Evolutionary conservation across 352 stramenopile genomes (phyloP), one percentile per base, ranked within the genome.

Genomic region (Globisporangium yorkense): DNA sequence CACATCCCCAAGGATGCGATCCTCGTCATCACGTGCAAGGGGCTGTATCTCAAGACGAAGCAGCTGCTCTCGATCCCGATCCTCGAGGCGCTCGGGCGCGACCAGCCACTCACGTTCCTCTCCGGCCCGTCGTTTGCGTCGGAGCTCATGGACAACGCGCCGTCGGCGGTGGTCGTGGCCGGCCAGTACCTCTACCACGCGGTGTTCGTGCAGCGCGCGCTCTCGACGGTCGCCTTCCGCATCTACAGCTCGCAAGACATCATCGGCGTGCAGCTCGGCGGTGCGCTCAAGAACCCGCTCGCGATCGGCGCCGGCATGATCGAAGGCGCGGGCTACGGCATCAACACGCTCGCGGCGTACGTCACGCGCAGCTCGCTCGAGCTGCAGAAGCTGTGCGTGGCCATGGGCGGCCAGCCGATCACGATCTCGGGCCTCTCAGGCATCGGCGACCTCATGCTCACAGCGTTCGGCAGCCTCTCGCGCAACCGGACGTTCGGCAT

Each of bases 271-370:
- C 96, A 99, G 70, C 80, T 99, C 37, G 96, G 96, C 45, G 97
- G 96, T 8, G 96, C 96, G 15, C 85, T 99, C 45, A 99, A 99
- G 74, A 99, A 99, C 73, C 94, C 98, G 2, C 92, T 99, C 69
- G 97, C 97, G 10, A 91, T 99, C 45, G 96, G 94, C 41, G 95
- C 95, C 39, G 97, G 96, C 33, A 98, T 99, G 93, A 96, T 97
- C 65, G 96, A 99, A 74, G 96, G 96, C 33, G 77, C 98, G 1
- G 96, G 94, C 51, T 87, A 98, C 39, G 96, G 96, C 46, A 98
- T 97, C 54, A 99, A 99, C 65, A 97, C 93, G 31, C 76, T 97
- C 66, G 93, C 94, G 18, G 94, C 89, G 9, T 92, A 98, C 56
- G 95, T 99, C 20, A 99, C 96, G 13, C 86, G 96, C 56, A 97